Percentiles rank a stretch among this genome's conserved stretches.
Evolutionary conservation across 1,284 basidiomycete genomes (phyloP).

Genomic region (Cryptococcus amylolentus): DNA sequence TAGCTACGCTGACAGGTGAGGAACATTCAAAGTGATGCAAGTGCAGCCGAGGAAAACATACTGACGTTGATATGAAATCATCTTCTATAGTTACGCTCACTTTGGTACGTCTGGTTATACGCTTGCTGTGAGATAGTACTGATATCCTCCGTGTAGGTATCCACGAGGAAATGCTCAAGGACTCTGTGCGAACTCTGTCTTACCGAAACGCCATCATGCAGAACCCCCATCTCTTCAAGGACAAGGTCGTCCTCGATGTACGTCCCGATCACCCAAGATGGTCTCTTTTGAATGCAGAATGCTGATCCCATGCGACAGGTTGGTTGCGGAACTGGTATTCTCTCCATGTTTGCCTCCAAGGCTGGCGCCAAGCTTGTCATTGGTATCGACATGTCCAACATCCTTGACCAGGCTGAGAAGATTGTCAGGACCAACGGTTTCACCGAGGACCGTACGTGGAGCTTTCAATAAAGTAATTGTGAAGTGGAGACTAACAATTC

Average conservation of each 20-base stretch:
- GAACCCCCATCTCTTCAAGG: slow-evolving; percentile 94
- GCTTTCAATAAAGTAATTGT: neutral
- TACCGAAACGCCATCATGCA: slow-evolving; percentile 94
- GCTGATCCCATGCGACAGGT: slow-evolving; percentile 49
- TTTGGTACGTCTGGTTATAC: slow-evolving; percentile 61
- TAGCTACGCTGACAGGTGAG: slow-evolving; percentile 44
- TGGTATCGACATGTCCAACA: slow-evolving; percentile 99
- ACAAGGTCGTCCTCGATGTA: slow-evolving; percentile 89
- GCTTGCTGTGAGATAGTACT: neutral
- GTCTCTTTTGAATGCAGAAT: neutral
- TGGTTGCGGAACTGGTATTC: slow-evolving; percentile 96
- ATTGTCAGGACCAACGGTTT: slow-evolving; percentile 93
- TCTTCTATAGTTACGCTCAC: slow-evolving; percentile 72
- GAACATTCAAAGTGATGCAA: slow-evolving; percentile 33
- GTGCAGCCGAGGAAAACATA: neutral
- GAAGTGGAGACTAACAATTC: neutral
- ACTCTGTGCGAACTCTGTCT: slow-evolving; percentile 88
- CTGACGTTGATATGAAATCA: no score
- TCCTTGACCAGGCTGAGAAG: slow-evolving; percentile 97
- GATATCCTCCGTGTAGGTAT: slow-evolving; percentile 60
- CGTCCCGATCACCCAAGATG: slow-evolving; percentile 13
- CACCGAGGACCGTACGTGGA: slow-evolving; percentile 70
- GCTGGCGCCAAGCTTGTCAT: slow-evolving; percentile 96
- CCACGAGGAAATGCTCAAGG: slow-evolving; percentile 99
- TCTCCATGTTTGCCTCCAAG: slow-evolving; percentile 97